Evolutionary conservation across 768 basidiomycete species (phyloP).

Genomic region (Cubamyces lactineus): DNA sequence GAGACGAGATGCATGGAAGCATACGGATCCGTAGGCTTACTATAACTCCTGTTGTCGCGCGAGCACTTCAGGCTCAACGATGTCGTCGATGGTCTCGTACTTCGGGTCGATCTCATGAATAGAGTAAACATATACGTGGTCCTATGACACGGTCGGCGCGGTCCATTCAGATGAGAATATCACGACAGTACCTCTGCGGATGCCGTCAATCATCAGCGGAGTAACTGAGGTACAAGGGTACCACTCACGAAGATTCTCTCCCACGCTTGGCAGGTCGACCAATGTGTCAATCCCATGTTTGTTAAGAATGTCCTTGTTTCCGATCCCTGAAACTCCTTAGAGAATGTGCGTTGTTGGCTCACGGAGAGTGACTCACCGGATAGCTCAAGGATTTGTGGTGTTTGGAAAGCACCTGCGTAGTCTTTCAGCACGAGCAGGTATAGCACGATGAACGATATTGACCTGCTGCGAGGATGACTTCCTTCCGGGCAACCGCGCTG

Average conservation of each 20-base stretch:
- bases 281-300: conserved; percentile 7
- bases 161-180: neutral
- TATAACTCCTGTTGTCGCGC: conserved; percentile 9
- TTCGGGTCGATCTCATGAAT: conserved; percentile 9
- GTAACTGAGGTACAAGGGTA: too few relatives aligned
- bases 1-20: too few relatives aligned
- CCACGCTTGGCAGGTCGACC: conserved; percentile 8
- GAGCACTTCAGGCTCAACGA: neutral
- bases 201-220: neutral
- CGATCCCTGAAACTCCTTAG: neutral
- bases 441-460: neutral
- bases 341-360: too few relatives aligned
- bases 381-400: conserved; percentile 15
- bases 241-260: conserved; percentile 18
- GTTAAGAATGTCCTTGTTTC: conserved; percentile 5
- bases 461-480: conserved; percentile 20
- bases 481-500: conserved; percentile 4
- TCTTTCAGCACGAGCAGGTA: neutral
- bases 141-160: neutral
- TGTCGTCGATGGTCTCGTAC: conserved; percentile 10
- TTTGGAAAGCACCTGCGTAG: conserved; percentile 5
- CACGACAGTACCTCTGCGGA: conserved; percentile 1
- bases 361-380: neutral
- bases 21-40: neutral
- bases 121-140: conserved; percentile 5